Conservation (phyloP, 768 basidiomycete species). For the Mycena sanguinolenta region DNA sequence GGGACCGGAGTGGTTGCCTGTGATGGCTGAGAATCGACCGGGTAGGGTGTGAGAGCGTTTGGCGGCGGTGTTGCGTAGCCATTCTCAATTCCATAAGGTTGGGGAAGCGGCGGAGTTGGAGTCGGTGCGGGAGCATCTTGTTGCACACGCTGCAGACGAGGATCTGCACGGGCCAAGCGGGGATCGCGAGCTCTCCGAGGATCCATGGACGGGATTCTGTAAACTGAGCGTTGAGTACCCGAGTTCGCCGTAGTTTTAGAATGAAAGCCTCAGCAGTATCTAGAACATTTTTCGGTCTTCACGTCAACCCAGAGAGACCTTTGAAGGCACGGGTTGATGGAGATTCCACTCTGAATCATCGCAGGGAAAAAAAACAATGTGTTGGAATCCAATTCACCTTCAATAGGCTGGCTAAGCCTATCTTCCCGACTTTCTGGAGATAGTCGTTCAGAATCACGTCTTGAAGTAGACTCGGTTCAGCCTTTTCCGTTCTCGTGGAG, state of each 20-base stretch:
- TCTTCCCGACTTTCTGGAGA: too few species aligned
- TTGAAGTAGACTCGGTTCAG: too few species aligned
- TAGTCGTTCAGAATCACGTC: too few species aligned
- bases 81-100: constrained; percentile 30
- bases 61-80: constrained; percentile 30
- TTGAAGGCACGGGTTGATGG: constrained; percentile 69
- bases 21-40: constrained; percentile 15
- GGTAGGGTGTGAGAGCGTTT: constrained; percentile 14
- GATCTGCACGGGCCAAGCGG: constrained; percentile 79
- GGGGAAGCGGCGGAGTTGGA: constrained; percentile 46
- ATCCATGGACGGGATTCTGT: constrained; percentile 65
- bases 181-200: constrained; percentile 86
- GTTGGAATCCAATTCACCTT: constrained; percentile 27
- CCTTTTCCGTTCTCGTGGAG: too few species aligned
- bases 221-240: constrained; percentile 28
- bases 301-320: constrained; percentile 68
- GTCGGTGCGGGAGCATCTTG: constrained; percentile 54
- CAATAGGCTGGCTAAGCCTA: too few species aligned
- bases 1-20: constrained; percentile 23
- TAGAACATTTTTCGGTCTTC: constrained; percentile 85
- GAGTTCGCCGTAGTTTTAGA: constrained; percentile 28
- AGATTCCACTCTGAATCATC: constrained; percentile 98
- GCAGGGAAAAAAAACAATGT: constrained; percentile 36
- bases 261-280: constrained; percentile 88
- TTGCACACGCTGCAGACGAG: constrained; percentile 68